Base-by-base conservation (phyloP, 2,329 filamentous ascomycete species). In the Botryosphaeria dothidea region DNA sequence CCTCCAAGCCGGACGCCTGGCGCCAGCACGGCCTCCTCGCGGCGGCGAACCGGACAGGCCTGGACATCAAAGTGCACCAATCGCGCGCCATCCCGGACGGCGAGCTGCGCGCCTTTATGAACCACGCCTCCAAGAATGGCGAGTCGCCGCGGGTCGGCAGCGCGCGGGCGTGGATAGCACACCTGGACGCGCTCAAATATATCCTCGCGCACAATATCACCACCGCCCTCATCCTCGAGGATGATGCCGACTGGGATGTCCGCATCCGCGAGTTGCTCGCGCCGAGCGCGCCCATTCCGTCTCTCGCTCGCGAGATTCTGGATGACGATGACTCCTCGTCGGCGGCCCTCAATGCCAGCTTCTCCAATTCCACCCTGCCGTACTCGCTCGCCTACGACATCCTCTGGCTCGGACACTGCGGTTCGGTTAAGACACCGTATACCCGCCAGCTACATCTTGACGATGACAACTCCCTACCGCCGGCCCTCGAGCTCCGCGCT, bases 341-440 rank as follows among this genome's bases (percentile, higher is more conserved):
- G 19, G 19, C 29, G 43, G 9, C 21, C 31, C 5, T 8, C 27
- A 25, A 17, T 23, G 34, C 57, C 9, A 8, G 41, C 38, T 13
- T 34, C 19, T 31, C 45, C 48, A 67, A 56, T 23, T 62, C 57
- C 27, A 70, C 49, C 25, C 68, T 68, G 2, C 74, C 74, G 0
- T 77, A 74, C 60, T 66, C 73, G 31, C 69, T 5, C 74, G 74
- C 71, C 13, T 78, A 75, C 75, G 75, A 79, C 62, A 29, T 78
- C 25, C 69, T 79, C 17, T 72, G 72, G 68, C 68, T 75, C 4
- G 77, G 77, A 7, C 77, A 79, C 66, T 78, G 72, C 62, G 73
- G 69, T 71, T 27, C 66, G 61, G 15, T 66, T 67, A 9, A 69
- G 69, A 21, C 66, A 64, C 34, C 64, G 48, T n/a, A 71, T 74